Conservation (phyloP, 768 basidiomycete species). For the Pleurotus sapidus region DNA sequence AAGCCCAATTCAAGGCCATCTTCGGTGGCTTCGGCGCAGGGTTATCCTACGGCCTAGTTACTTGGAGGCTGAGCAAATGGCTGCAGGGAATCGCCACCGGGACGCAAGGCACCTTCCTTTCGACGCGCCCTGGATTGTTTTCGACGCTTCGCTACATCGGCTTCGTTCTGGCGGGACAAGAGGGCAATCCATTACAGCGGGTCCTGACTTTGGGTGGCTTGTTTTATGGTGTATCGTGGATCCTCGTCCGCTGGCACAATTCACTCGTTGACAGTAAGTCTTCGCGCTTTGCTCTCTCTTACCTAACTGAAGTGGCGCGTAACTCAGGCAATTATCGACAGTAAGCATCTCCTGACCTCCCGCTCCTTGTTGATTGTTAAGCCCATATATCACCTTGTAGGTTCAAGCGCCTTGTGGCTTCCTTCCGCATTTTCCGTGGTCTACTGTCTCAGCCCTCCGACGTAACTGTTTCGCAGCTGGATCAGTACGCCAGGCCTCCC, state of each 20-base stretch:
- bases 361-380: neutral
- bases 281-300: neutral
- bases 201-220: neutral
- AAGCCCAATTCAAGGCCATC: constrained; percentile 70
- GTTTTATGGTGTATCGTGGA: constrained; percentile 25
- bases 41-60: constrained; percentile 13
- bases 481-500: constrained; percentile 34
- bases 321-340: constrained; percentile 30
- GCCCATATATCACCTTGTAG: constrained; percentile 12
- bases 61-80: constrained; percentile 4
- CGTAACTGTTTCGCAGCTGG: constrained; percentile 21
- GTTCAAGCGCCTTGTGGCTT: constrained; percentile 31
- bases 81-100: constrained; percentile 7
- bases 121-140: neutral
- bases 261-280: constrained; percentile 33
- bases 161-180: constrained; percentile 10
- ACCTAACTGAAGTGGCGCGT: neutral
- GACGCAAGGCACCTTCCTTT: neutral
- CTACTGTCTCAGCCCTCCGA: constrained; percentile 21
- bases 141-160: neutral
- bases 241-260: constrained; percentile 45
- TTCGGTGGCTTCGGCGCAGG: constrained; percentile 49
- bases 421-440: constrained; percentile 35
- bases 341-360: constrained; percentile 14
- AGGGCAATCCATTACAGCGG: constrained; percentile 13